These are phyloP conservation scores for Turritis glabra DNA, from an alignment of 345 rosid species.

Conservation along the genomic window DNA sequence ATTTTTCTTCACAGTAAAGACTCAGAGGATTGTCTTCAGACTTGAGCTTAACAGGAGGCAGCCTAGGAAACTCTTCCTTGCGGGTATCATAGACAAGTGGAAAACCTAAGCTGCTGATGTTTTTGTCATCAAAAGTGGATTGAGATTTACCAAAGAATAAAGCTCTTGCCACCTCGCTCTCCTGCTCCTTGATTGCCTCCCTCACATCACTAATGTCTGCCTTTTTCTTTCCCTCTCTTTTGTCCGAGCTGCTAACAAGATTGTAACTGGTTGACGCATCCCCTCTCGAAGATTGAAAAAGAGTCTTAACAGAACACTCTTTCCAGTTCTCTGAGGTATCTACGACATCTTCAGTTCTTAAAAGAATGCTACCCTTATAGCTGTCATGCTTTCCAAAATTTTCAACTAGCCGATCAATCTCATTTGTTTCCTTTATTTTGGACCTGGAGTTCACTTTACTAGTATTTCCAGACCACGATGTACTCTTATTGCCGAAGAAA, in stretches of 20 bases:
- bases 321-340: constrained; percentile 61
- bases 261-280: constrained; percentile 59
- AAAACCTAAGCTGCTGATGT: constrained; percentile 47
- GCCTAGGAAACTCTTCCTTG: constrained; percentile 88
- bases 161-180: constrained; percentile 89
- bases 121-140: constrained; percentile 55
- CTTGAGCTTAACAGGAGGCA: constrained; percentile 96
- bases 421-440: constrained; percentile 44
- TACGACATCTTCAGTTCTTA: constrained; percentile 49
- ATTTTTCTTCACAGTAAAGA: constrained; percentile 85
- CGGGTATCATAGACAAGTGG: constrained; percentile 59
- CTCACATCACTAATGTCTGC: constrained; percentile 51
- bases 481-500: constrained; percentile 55
- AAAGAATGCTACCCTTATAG: constrained; percentile 48
- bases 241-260: constrained; percentile 44
- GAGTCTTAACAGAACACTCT: constrained; percentile 68
- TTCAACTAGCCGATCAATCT: constrained; percentile 47
- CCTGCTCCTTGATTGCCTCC: constrained; percentile 77
- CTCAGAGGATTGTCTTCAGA: constrained; percentile 78
- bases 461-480: constrained; percentile 59
- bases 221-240: constrained; percentile 71
- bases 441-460: constrained; percentile 49
- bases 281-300: constrained; percentile 63
- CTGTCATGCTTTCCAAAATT: constrained; percentile 38
- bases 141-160: constrained; percentile 63